Base-by-base conservation (phyloP, 208 protist species). In the Leishmania lainsoni region DNA sequence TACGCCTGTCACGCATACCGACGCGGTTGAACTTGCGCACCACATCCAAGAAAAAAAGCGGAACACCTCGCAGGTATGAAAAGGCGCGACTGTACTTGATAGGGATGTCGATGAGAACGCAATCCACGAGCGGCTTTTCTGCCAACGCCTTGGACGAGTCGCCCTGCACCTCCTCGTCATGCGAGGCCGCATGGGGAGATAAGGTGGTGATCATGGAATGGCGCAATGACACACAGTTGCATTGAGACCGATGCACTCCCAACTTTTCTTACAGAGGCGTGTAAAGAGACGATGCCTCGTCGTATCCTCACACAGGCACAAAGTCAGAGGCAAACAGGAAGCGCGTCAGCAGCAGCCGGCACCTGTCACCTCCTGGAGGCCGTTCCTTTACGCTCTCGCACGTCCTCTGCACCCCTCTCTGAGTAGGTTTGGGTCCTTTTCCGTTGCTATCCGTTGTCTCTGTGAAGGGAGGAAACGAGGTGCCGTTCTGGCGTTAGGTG, bases 21-120 rank as follows among this genome's bases (percentile, higher is more conserved):
- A 66, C 35, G 0, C 83, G 74, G 42, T 83, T 87, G 5, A 85
- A 6, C 59, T 84, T 84, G 2, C 71, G 72, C 63, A 87, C 52
- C n/a, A 82, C 56, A 14, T 75, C 68, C 8, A 89, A 81, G 39
- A 88, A 91, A 45, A 81, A 88, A 45, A 91, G 48, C 2, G 79
- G 79, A 0, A 72, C 78, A 10, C 66, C 81, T 22, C 69, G 71
- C 56, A 91, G 75, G 52, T 84, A 85, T 26, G 54, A 6, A 68
- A 91, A 89, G 51, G 3, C 0, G 0, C 10, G 2, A 5, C 39
- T 22, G 51, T 81, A 77, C 35, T 80, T 52, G 0, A 12, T 54
- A 0, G 83, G 85, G 32, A 87, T 12, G 0, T 12, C 32, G 20
- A 84, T 80, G 42, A 84, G 61, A 5, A 71, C 29, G 74, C 80